Base-by-base conservation (phyloP, 2,329 filamentous ascomycete genomes). In the Venturia nashicola region DNA sequence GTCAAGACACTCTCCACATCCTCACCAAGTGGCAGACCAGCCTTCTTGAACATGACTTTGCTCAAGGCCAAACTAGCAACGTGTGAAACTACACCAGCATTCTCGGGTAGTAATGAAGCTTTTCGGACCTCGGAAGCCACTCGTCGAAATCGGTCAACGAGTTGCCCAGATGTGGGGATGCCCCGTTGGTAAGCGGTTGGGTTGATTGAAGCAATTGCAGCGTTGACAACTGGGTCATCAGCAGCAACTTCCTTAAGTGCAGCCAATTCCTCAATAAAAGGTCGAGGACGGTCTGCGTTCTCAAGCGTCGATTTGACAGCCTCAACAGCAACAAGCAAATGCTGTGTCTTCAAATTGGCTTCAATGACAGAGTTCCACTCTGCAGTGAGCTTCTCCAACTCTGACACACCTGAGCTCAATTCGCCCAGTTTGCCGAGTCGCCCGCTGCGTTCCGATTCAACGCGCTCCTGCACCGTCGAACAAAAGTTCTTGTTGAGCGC, bases 141-240 rank as follows among this genome's bases (percentile, higher is more conserved):
- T 61, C 91, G 89, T 54, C 94, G 87, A 87, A 99, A 99, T 67
- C 94, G 88, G 77, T 99, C 94, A 69, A 97, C 89, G 42, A 99
- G 85, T 75, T 95, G 90, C 27, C 91, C 82, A 0, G 89, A 81
- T 16, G 89, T 91, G 32, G 91, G 86, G 65, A 99, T 86, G 65
- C 94, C 94, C 64, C 88, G 88, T 78, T 97, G 94, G 79, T 99
- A 99, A 23, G 94, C 91, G 12, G 84, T 80, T 3, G 94, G 94
- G 79, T 95, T 95, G 76, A 99, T 96, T 39, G 91, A 96, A n/a
- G 90, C 89, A 70, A 99, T 96, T 65, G 94, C 94, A 4, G 93
- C 93, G 69, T 91, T 87, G 66, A 99, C 91, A 6, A 97, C 88
- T 0, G 89, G 80, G 73, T 96, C 90, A 61, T 91, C 88, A 39